Base-by-base conservation (phyloP, 352 stramenopile species). In the Phytophthora meadii region DNA sequence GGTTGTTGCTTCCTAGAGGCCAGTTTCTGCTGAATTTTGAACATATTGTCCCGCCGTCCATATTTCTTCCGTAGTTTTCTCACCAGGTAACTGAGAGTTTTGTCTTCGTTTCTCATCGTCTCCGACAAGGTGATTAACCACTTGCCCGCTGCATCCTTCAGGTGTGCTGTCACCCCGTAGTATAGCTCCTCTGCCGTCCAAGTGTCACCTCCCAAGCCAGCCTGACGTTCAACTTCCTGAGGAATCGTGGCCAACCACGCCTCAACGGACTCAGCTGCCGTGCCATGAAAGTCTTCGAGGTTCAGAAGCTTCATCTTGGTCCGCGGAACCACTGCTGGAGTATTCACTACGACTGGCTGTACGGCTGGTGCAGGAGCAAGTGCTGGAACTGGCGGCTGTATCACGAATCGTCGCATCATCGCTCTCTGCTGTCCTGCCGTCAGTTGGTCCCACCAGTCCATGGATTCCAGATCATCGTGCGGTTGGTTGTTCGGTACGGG, bases 131-230 rank as follows among this genome's bases (percentile, higher is more conserved):
- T 30, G 27, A 30, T 46, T 24, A 46, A 46, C 40, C 40, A 46
- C n/a, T 46, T 46, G n/a, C 40, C 27, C 5, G 40, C 40, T 46
- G 40, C 40, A 7, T 46, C 40, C 3, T 46, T 46, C 40, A 46
- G 15, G 6, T 46, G 40, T 5, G 40, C 40, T 14, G 40, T 46
- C 4, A 25, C 40, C 0, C 40, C 40, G 17, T 46, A 46, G 40
- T 46, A 46, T 0, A 24, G 40, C 17, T 25, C 40, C 11, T 22
- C 15, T 14, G 40, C 17, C 40, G 40, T 46, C 40, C 40, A 46
- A 5, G 40, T 46, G 8, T 46, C 40, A 0, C 40, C 40, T 7
- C 22, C 40, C 9, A 46, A 46, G 17, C 40, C 15, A 2, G 22
- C 17, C 40, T 46, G 40, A 5, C 40, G 15, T 2, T 46, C 15